Conservation (phyloP, 140 eudicot genomes). For the Senecio squalidus region DNA sequence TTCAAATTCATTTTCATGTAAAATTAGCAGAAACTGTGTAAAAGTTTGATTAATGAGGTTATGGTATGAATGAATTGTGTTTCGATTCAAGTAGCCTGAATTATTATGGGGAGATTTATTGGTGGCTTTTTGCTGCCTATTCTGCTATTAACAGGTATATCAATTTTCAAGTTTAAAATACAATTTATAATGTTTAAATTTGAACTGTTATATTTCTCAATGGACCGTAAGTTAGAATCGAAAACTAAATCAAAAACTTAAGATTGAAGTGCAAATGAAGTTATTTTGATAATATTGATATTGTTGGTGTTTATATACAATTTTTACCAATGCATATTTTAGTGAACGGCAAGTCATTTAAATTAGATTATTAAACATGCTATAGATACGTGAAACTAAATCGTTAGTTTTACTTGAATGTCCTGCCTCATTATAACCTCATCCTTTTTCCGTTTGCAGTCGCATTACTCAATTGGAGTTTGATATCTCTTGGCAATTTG, state of each 20-base stretch:
- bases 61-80: conserved; percentile 25
- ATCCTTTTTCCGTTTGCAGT: conserved; percentile 33
- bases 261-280: too few relatives aligned
- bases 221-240: too few relatives aligned
- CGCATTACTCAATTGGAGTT: conserved; percentile 56
- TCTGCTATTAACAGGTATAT: conserved; percentile 31
- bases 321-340: background rate
- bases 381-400: background rate
- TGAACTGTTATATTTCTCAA: too few relatives aligned
- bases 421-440: background rate
- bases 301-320: background rate
- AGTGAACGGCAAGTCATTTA: background rate
- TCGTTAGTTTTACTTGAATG: background rate
- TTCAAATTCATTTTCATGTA: too few relatives aligned
- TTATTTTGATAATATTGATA: too few relatives aligned
- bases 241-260: too few relatives aligned
- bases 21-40: too few relatives aligned
- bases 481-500: conserved; percentile 46
- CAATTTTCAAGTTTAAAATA: too few relatives aligned
- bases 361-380: background rate
- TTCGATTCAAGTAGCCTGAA: background rate
- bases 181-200: too few relatives aligned
- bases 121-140: conserved; percentile 38
- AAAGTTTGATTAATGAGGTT: background rate
- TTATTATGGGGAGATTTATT: conserved; percentile 33